phyloP scores from a whole-genome alignment of 2,329 filamentous ascomycete genomes.

The Diaporthe nobilis region DNA sequence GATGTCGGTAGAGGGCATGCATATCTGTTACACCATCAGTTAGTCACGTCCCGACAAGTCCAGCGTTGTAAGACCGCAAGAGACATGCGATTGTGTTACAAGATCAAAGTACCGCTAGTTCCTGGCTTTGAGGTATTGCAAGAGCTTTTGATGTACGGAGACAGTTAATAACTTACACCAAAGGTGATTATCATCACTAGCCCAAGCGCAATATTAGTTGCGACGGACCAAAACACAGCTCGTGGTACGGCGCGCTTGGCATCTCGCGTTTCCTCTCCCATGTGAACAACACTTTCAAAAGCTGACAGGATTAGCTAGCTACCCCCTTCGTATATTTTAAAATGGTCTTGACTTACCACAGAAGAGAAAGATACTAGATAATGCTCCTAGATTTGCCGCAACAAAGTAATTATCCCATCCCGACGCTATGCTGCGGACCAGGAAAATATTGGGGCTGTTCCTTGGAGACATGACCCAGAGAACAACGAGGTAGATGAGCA shows the following conservation, averaged over 20 bases:
- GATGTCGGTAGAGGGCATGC: conserved; percentile 56
- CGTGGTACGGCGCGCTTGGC: conserved; percentile 62
- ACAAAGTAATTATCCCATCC: conserved; percentile 40
- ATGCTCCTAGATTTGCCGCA: conserved; percentile 54
- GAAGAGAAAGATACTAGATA: conserved; percentile 52
- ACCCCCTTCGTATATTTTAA: neutral
- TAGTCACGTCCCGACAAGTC: neutral
- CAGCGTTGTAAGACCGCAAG: neutral
- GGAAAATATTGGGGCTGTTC: conserved; percentile 27
- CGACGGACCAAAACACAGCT: conserved; percentile 59
- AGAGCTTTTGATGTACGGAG: neutral
- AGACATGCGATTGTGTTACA: too few species aligned
- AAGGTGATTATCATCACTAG: conserved; percentile 58
- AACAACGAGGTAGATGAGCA: conserved; percentile 39
- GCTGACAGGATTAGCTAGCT: conserved; percentile 48
- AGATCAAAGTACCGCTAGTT: too few species aligned
- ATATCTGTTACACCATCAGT: conserved; percentile 39
- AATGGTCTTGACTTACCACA: conserved; percentile 44
- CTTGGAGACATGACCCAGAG: conserved; percentile 38
- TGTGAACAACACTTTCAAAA: conserved; percentile 64
- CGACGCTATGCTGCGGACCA: conserved; percentile 9
- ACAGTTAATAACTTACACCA: conserved; percentile 49
- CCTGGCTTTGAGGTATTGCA: neutral
- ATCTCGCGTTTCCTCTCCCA: conserved; percentile 60
- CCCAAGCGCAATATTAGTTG: conserved; percentile 57